Evolutionary conservation across 345 rosid species (phyloP).

Genomic region (Rhodomyrtus tomentosa): DNA sequence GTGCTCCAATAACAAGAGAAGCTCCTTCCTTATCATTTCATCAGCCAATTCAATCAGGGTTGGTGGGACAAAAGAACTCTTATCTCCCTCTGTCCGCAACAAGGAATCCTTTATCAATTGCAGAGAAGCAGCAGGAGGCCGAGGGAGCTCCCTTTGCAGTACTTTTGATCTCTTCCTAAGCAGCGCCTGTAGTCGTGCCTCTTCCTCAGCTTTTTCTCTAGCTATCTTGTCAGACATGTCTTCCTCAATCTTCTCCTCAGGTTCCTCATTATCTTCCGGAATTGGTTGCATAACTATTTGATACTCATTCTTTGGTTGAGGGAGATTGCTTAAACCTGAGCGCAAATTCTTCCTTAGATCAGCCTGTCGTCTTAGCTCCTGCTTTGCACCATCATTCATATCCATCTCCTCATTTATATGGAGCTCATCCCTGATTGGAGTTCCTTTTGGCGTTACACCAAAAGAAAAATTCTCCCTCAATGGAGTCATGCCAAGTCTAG

Average conservation of each 20-base stretch:
- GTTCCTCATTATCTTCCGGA: slow-evolving; percentile 78
- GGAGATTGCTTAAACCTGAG: slow-evolving; percentile 71
- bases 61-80: slow-evolving; percentile 91
- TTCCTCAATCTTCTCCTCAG: slow-evolving; percentile 91
- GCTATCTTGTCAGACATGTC: slow-evolving; percentile 96
- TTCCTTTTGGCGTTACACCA: slow-evolving; percentile 83
- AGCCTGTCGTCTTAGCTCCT: slow-evolving; percentile 70
- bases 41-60: slow-evolving; percentile 81
- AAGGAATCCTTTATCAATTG: slow-evolving; percentile 76
- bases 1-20: slow-evolving; percentile 66
- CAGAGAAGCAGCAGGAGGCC: slow-evolving; percentile 88
- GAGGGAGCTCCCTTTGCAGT: slow-evolving; percentile 92
- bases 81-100: slow-evolving; percentile 73
- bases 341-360: slow-evolving; percentile 68
- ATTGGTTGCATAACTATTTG: slow-evolving; percentile 76
- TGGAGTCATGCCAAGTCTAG: slow-evolving; percentile 90
- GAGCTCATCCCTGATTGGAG: slow-evolving; percentile 96
- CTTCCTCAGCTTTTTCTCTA: slow-evolving; percentile 89
- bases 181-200: slow-evolving; percentile 71
- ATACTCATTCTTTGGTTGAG: slow-evolving; percentile 93
- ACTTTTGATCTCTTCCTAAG: slow-evolving; percentile 97
- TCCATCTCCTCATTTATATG: slow-evolving; percentile 93
- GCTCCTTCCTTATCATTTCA: slow-evolving; percentile 78
- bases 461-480: slow-evolving; percentile 76
- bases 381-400: slow-evolving; percentile 57